These are phyloP conservation scores for Mesostigma viride DNA, from an alignment of 139 green algal genomes.

Conservation along the genomic window DNA sequence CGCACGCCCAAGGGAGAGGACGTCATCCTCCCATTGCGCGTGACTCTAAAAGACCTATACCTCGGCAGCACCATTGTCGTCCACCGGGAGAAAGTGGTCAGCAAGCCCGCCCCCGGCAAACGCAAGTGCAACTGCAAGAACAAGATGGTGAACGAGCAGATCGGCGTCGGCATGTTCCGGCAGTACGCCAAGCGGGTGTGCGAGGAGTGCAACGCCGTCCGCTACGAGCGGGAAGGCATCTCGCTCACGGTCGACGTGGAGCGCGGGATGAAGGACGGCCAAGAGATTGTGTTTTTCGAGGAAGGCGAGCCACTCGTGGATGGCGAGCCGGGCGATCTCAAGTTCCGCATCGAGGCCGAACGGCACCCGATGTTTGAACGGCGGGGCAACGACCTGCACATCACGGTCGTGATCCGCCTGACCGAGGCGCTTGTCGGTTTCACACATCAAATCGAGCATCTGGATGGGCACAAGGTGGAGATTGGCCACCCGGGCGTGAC, in stretches of 20 bases:
- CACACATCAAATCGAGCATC: constrained; percentile 60
- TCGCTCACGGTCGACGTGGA: constrained; percentile 79
- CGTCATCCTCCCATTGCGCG: constrained; percentile 70
- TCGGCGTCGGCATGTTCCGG: constrained; percentile 97
- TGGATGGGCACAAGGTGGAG: constrained; percentile 78
- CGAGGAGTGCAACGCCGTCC: constrained; percentile 83
- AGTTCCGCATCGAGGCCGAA: not conserved
- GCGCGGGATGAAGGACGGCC: constrained; percentile 67
- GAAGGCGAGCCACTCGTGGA: constrained; percentile 86
- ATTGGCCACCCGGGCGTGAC: constrained; percentile 28
- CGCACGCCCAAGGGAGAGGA: constrained; percentile 67
- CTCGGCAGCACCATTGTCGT: constrained; percentile 40
- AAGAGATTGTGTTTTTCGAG: constrained; percentile 88
- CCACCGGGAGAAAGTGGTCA: constrained; percentile 78
- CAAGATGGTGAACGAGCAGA: constrained; percentile 83
- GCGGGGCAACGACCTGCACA: constrained; percentile 50
- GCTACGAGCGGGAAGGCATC: constrained; percentile 63
- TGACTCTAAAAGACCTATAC: constrained; percentile 84
- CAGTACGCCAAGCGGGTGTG: constrained; percentile 77
- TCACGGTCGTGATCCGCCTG: constrained; percentile 55
- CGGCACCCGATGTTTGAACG: not conserved
- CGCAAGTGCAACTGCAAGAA: constrained; percentile 93
- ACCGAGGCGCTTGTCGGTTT: constrained; percentile 83
- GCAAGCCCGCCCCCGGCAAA: constrained; percentile 69
- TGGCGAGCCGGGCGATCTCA: constrained; percentile 89